Conservation (phyloP, 1,284 basidiomycete genomes). For the Tranzscheliella williamsii region DNA sequence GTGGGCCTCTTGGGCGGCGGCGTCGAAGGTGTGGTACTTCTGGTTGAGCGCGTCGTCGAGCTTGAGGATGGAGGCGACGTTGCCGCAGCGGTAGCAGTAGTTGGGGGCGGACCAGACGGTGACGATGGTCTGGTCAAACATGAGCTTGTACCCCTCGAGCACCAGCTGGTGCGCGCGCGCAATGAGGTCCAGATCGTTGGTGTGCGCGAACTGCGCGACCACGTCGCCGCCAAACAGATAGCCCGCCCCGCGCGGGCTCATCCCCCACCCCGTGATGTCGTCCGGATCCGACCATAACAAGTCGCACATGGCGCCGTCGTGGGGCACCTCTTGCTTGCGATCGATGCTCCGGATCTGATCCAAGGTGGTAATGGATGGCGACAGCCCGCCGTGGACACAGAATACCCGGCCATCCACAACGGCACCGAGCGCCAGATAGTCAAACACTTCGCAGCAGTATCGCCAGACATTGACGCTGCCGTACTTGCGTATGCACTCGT, state of each 20-base stretch:
- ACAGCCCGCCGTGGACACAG: conserved; percentile 89
- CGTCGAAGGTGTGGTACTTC: conserved; percentile 57
- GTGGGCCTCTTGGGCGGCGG: conserved; percentile 52
- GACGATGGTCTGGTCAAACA: conserved; percentile 94
- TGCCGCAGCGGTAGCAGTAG: conserved; percentile 76
- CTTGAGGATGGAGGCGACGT: conserved; percentile 56
- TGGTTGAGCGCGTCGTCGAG: conserved; percentile 58
- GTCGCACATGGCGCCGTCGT: conserved; percentile 98
- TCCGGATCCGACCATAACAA: conserved; percentile 98
- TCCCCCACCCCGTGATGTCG: conserved; percentile 69
- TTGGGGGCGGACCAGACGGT: conserved; percentile 99
- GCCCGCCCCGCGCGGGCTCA: conserved; percentile 94
- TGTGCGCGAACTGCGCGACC: conserved; percentile 83
- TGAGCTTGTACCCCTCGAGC: conserved; percentile 95
- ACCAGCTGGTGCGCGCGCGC: conserved; percentile 96
- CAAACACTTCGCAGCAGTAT: conserved; percentile 98
- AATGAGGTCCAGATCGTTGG: conserved; percentile 90
- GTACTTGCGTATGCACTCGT: conserved; percentile 96
- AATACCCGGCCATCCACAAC: conserved; percentile 93
- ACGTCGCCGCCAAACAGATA: conserved; percentile 94
- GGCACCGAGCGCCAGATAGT: conserved; percentile 90
- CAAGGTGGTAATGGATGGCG: conserved; percentile 61
- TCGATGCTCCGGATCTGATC: conserved; percentile 85
- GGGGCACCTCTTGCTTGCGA: conserved; percentile 97
- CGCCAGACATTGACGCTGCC: conserved; percentile 94